Evolutionary conservation across 805 yeast genomes (phyloP).

Genomic region (Suhomyces sp.): DNA sequence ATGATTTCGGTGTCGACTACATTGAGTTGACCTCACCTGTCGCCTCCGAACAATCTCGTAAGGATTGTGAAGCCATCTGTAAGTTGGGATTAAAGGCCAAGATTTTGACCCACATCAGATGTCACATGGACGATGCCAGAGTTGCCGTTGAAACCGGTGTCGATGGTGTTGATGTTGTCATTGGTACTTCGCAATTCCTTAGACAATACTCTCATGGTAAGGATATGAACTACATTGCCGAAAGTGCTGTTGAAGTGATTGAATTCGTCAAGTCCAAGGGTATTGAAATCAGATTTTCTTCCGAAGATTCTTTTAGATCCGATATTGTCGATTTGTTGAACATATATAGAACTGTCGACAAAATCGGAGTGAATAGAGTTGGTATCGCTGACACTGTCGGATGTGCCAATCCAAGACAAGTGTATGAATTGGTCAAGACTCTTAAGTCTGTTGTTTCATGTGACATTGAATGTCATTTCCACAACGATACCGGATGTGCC

Average conservation of each 20-base stretch:
- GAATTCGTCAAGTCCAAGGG: conserved; percentile 96
- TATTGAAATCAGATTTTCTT: conserved; percentile 92
- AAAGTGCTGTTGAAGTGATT: conserved; percentile 93
- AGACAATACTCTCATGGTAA: conserved; percentile 96
- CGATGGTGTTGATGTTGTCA: conserved; percentile 98
- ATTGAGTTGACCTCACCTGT: conserved; percentile 97
- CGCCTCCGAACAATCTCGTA: conserved; percentile 90
- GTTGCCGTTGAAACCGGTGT: conserved; percentile 98
- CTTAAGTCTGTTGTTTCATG: conserved; percentile 90
- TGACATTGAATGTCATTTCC: conserved; percentile 98
- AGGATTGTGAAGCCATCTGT: conserved; percentile 97
- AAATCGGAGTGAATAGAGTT: conserved; percentile 96
- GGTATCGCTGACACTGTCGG: conserved; percentile 99
- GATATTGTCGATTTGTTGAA: conserved; percentile 93
- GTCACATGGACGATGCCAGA: conserved; percentile 98
- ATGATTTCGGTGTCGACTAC: conserved; percentile 97
- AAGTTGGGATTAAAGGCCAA: conserved; percentile 94
- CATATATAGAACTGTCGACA: conserved; percentile 94
- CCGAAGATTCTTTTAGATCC: conserved; percentile 96
- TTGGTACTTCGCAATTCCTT: conserved; percentile 93
- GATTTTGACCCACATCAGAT: conserved; percentile 93
- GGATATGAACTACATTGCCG: conserved; percentile 97
- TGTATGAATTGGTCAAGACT: conserved; percentile 92
- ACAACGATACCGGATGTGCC: conserved; percentile 98
- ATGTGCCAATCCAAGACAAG: conserved; percentile 98